Conservation (phyloP, 805 yeast species). For the Zygosaccharomyces pseudorouxii region DNA sequence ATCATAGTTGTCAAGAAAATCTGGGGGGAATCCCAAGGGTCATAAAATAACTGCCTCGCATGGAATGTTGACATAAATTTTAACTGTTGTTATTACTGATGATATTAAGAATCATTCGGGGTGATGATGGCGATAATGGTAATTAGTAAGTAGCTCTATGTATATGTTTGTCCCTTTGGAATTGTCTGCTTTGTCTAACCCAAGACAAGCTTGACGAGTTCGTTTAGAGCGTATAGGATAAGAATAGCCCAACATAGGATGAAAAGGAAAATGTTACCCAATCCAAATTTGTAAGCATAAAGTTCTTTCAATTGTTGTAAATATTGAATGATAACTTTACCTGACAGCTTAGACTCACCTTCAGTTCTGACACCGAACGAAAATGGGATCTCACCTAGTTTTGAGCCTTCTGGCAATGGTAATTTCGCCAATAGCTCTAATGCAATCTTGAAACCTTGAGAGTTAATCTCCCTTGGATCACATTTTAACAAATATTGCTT, state of each 20-base stretch:
- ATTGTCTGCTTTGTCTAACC: not conserved
- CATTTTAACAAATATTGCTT: slow-evolving; percentile 40
- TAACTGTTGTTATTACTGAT: too few relatives aligned
- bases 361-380: slow-evolving; percentile 52
- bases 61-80: too few relatives aligned
- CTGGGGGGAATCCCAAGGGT: too few relatives aligned
- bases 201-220: slow-evolving; percentile 20
- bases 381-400: slow-evolving; percentile 46
- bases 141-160: not conserved
- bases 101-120: too few relatives aligned
- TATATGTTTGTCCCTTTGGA: not conserved
- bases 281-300: slow-evolving; percentile 44
- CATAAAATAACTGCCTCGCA: too few relatives aligned
- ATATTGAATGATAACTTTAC: slow-evolving; percentile 47
- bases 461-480: slow-evolving; percentile 35
- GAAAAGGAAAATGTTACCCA: slow-evolving; percentile 35
- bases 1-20: too few relatives aligned
- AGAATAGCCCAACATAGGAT: slow-evolving; percentile 32
- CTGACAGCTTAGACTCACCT: slow-evolving; percentile 48
- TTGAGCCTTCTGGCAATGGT: slow-evolving; percentile 38
- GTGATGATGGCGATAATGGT: too few relatives aligned
- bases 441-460: slow-evolving; percentile 48
- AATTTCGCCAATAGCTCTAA: slow-evolving; percentile 45
- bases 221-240: slow-evolving; percentile 30
- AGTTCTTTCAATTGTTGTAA: slow-evolving; percentile 44